phyloP scores from a whole-genome alignment of 345 rosid species.

The Hibiscus tridactylites region DNA sequence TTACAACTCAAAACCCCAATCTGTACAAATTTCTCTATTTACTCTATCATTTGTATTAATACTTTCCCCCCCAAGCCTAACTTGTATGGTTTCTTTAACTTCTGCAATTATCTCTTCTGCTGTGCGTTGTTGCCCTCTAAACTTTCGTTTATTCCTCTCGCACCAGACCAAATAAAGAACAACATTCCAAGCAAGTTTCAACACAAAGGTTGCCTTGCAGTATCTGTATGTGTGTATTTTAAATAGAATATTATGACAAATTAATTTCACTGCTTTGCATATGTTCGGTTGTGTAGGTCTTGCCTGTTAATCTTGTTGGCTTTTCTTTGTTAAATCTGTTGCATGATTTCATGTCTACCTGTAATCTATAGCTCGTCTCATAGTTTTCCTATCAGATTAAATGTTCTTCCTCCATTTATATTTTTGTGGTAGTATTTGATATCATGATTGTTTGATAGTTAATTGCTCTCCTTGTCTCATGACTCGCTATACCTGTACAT shows the following conservation, averaged over 20 bases:
- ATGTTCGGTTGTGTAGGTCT: background rate
- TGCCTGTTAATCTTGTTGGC: background rate
- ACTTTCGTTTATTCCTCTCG: too few relatives aligned
- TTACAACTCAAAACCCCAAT: too few relatives aligned
- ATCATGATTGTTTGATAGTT: background rate
- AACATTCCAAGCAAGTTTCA: too few relatives aligned
- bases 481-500: background rate
- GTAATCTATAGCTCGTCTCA: background rate
- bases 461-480: background rate
- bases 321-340: constrained; percentile 4
- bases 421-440: background rate
- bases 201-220: background rate
- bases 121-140: too few relatives aligned
- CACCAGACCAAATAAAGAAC: too few relatives aligned
- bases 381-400: background rate
- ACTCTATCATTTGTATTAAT: too few relatives aligned
- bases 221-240: background rate
- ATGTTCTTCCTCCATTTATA: background rate
- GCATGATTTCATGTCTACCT: background rate
- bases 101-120: too few relatives aligned
- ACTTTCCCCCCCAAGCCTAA: too few relatives aligned
- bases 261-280: constrained; percentile 4
- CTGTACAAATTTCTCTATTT: too few relatives aligned
- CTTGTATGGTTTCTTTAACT: too few relatives aligned
- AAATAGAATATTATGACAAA: background rate